These are phyloP conservation scores for Lactifluus hygrophoroides DNA, from an alignment of 768 basidiomycete genomes.

Conservation along the genomic window DNA sequence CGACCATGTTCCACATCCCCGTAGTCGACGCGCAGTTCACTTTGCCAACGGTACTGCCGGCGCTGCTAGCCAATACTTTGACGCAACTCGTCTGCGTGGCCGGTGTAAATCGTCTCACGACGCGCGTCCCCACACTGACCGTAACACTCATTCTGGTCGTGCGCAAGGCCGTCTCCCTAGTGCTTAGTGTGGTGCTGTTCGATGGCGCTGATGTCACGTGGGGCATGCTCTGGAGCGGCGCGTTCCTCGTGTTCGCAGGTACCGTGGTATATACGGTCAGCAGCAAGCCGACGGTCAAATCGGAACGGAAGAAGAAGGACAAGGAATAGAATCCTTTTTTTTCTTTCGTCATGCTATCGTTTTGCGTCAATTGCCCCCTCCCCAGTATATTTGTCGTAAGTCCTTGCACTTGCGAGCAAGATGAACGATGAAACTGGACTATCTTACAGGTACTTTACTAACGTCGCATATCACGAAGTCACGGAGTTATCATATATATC, in stretches of 20 bases:
- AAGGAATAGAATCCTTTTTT: conserved; percentile 1
- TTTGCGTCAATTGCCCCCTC: background rate
- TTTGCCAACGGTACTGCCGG: conserved; percentile 52
- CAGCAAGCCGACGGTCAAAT: conserved; percentile 9
- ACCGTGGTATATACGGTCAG: conserved; percentile 58
- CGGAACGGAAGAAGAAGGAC: conserved; percentile 16
- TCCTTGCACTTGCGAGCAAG: background rate
- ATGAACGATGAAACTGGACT: background rate
- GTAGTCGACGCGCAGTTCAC: conserved; percentile 26
- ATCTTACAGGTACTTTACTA: background rate
- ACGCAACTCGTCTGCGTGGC: conserved; percentile 82
- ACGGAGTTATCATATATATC: background rate
- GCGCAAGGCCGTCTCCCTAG: conserved; percentile 68
- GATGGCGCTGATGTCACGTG: conserved; percentile 29
- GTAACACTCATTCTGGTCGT: conserved; percentile 78
- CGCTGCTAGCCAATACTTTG: conserved; percentile 65
- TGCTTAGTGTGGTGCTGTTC: conserved; percentile 55
- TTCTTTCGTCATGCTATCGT: background rate
- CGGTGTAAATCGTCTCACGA: conserved; percentile 81
- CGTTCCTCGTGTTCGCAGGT: conserved; percentile 57
- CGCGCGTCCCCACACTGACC: conserved; percentile 61
- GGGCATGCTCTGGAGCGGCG: conserved; percentile 59
- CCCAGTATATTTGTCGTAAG: too few species aligned
- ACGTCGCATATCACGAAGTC: background rate
- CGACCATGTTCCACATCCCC: conserved; percentile 13